These are phyloP conservation scores for Erythrophleum fordii DNA, from an alignment of 306 rosid genomes.

Conservation along the genomic window DNA sequence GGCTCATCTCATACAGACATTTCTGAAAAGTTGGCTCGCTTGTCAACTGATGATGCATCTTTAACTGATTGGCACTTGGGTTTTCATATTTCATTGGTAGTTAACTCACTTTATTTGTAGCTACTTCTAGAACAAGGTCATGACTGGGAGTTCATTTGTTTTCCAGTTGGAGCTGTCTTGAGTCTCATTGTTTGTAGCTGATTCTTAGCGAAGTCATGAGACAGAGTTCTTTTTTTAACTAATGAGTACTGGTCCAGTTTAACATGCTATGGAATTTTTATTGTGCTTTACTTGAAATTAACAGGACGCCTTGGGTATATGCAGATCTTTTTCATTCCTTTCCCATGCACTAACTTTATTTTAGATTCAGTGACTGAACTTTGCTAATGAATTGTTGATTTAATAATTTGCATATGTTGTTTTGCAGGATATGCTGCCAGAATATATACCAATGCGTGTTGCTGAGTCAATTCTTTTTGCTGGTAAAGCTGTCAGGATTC, in stretches of 20 bases:
- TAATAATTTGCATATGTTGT: not conserved
- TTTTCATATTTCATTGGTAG: constrained; percentile 84
- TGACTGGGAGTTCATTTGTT: constrained; percentile 19
- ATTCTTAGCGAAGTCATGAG: not conserved
- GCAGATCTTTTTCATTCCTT: not conserved
- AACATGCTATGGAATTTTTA: constrained; percentile 4
- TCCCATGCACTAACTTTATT: not conserved
- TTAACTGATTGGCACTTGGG: constrained; percentile 94
- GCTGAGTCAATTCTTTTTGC: constrained; percentile 92
- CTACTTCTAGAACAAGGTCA: constrained; percentile 14
- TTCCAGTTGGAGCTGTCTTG: constrained; percentile 21
- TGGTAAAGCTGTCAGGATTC: constrained; percentile 90
- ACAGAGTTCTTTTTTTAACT: not conserved
- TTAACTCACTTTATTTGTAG: constrained; percentile 14
- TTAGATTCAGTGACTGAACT: not conserved
- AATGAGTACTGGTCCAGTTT: constrained; percentile 4
- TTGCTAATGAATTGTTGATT: not conserved
- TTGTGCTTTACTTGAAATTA: not conserved
- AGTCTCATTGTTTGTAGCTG: not conserved
- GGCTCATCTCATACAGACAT: constrained; percentile 62
- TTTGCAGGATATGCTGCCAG: constrained; percentile 89
- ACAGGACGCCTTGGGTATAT: not conserved
- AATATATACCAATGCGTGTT: constrained; percentile 80
- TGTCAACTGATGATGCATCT: constrained; percentile 74
- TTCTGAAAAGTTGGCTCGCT: constrained; percentile 68